Evolutionary conservation across 1,284 basidiomycete species (phyloP), one percentile per base, ranked within the genome.

Genomic region (Microbotryum silenes-acaulis): DNA sequence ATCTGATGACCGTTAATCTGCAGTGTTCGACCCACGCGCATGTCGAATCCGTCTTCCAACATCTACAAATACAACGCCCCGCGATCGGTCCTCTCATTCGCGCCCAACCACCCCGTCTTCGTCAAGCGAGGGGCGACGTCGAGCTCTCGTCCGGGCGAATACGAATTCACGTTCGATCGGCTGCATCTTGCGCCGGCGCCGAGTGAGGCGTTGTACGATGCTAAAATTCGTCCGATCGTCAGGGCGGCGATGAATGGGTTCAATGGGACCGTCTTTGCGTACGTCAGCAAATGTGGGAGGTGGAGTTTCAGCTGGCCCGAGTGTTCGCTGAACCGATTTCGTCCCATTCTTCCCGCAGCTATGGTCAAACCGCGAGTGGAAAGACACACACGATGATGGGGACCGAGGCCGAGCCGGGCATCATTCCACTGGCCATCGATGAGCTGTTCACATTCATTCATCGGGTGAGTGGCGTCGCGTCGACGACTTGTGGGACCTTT

Each of bases 381-480:
- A 79, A 79, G 64, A 79, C 78, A 1, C 75, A 76, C 68, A 79
- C 78, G 18, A 77, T 77, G 75, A 74, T 68, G 51, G 81, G 81
- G 5, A 77, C 74, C 3, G 70, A 72, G 1, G 57, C 70, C 2
- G 79, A 82, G 60, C 77, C 79, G 0, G 81, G 81, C 25, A 77
- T 83, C 45, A 82, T 82, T 23, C 79, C 80, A 0, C 74, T 80
- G 37, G 79, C 81, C 0, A 77, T 83, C 20, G 76, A 79, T 48
- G 78, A 81, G 53, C 77, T 83, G 6, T 83, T 82, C 61, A 72
- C 77, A 33, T 72, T 72, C 4, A 80, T 80, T 62, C 77, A 75
- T 45, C 73, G 73, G 25, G 76, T 77, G 56, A 64, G 74, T 67
- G 23, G 14, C 27, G 31, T 7, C 9, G 9, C 31, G 8, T 42